Evolutionary conservation across 108 stramenopile species (phyloP).

Genomic region (Skeletonema grethae): DNA sequence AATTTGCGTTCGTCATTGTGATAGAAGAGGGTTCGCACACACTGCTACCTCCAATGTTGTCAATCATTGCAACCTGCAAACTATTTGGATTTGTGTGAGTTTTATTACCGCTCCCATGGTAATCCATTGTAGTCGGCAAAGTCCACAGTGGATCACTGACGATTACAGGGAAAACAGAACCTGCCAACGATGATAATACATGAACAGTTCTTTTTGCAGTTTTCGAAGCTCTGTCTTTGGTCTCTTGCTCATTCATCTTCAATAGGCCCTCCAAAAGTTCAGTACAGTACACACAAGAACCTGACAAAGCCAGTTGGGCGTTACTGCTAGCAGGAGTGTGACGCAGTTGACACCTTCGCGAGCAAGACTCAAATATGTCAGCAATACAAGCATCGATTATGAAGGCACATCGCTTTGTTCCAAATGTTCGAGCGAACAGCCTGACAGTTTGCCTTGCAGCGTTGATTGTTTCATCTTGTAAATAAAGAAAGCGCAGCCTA

Average conservation of each 20-base stretch:
- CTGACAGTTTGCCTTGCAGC: slow-evolving; percentile 33
- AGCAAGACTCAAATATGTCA: slow-evolving; percentile 41
- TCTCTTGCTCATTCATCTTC: neutral
- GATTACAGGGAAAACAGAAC: slow-evolving; percentile 38
- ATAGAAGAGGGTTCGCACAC: slow-evolving; percentile 17
- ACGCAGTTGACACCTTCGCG: slow-evolving; percentile 2
- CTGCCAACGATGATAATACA: slow-evolving; percentile 42
- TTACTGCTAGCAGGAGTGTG: neutral
- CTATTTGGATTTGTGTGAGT: neutral
- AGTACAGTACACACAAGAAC: slow-evolving; percentile 19
- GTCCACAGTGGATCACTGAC: slow-evolving; percentile 48
- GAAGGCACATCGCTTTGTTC: slow-evolving; percentile 38
- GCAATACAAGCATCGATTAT: slow-evolving; percentile 42
- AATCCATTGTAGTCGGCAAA: slow-evolving; percentile 24
- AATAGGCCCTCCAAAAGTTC: slow-evolving; percentile 31
- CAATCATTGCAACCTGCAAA: neutral
- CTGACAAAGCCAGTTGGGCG: slow-evolving; percentile 22
- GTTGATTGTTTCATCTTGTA: slow-evolving; percentile 27
- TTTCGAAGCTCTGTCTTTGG: slow-evolving; percentile 1
- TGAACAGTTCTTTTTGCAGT: neutral
- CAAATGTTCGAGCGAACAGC: slow-evolving; percentile 31
- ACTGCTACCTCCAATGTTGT: neutral
- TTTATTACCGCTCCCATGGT: neutral
- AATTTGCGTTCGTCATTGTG: slow-evolving; percentile 44
- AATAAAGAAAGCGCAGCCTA: slow-evolving; percentile 37